Percentiles rank a stretch among this genome's conserved stretches.
These are phyloP conservation scores for Quercus lobata DNA, from an alignment of 331 rosid species.

Conservation along the genomic window DNA sequence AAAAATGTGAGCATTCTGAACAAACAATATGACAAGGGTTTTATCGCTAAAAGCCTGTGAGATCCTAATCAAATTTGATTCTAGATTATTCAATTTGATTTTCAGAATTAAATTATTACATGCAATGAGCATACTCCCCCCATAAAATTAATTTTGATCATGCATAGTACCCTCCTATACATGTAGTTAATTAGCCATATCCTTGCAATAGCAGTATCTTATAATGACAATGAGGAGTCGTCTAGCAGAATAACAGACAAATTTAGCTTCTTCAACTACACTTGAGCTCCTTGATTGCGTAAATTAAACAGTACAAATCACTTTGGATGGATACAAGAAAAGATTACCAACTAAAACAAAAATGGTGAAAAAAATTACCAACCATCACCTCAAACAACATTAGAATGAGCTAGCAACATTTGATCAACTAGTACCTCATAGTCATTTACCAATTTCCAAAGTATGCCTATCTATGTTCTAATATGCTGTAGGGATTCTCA, in stretches of 20 bases:
- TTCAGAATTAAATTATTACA: neutral
- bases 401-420: no score
- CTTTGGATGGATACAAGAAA: neutral
- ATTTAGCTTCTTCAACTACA: neutral
- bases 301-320: neutral
- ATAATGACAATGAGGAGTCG: neutral
- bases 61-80: neutral
- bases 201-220: neutral
- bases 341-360: no score
- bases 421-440: no score
- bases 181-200: neutral
- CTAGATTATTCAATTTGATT: neutral
- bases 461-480: no score
- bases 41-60: neutral
- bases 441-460: no score
- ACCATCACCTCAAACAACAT: no score
- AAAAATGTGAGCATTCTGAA: neutral
- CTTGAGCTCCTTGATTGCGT: neutral
- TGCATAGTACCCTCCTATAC: neutral
- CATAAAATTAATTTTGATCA: neutral
- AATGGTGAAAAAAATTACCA: no score
- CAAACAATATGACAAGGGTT: neutral
- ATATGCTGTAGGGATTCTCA: no score
- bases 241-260: neutral
- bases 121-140: neutral